Evolutionary conservation across 305 asterid genomes (phyloP).

Genomic region (Solanum hybrid): DNA sequence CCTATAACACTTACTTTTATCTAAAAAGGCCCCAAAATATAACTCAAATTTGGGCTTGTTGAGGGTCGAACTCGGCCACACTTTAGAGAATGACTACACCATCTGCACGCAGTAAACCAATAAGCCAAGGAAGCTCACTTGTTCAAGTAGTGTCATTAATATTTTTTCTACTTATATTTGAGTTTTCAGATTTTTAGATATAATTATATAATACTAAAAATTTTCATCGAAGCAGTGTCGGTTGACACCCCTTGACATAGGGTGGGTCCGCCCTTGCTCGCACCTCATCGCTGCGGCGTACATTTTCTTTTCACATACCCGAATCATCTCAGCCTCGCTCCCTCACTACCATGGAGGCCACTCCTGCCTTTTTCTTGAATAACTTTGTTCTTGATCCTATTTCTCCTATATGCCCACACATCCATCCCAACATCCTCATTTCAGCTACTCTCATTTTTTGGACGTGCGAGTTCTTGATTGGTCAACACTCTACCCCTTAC

Average conservation of each 20-base stretch:
- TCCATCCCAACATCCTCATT: not conserved
- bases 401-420: not conserved
- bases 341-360: not conserved
- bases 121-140: not conserved
- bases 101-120: not conserved
- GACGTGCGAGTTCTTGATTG: not conserved
- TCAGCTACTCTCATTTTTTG: not conserved
- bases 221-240: not conserved
- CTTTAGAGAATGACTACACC: not conserved
- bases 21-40: not conserved
- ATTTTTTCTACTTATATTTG: not conserved
- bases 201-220: not conserved
- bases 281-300: not conserved
- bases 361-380: not conserved
- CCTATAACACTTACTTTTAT: not conserved
- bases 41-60: not conserved
- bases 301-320: not conserved
- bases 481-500: not conserved
- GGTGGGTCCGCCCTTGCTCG: not conserved
- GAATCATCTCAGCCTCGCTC: not conserved
- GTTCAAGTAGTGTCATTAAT: not conserved
- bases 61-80: not conserved
- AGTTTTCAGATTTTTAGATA: not conserved
- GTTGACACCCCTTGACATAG: not conserved
- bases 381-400: not conserved